Conservation (phyloP, 306 rosid genomes). For the Morella rubra region DNA sequence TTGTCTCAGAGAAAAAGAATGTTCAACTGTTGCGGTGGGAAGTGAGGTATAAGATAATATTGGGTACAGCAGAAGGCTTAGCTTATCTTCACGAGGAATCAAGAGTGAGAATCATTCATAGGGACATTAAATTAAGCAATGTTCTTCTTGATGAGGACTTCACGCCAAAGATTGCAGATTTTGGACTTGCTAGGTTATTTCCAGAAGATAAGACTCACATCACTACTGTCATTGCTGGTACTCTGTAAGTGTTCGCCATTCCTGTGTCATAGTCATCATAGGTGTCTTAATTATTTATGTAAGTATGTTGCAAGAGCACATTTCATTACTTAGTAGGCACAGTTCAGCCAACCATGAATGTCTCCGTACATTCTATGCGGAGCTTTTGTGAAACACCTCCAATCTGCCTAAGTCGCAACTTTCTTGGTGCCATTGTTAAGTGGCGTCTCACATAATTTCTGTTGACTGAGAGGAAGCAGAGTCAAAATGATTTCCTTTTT, state of each 20-base stretch:
- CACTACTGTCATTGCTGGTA: conserved; percentile 48
- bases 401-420: neutral
- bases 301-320: neutral
- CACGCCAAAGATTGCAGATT: conserved; percentile 65
- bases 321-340: neutral
- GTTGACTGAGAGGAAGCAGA: neutral
- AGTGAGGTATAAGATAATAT: conserved; percentile 32
- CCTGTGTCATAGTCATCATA: neutral
- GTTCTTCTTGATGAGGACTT: conserved; percentile 53
- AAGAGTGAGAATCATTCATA: conserved; percentile 56
- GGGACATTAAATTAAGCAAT: conserved; percentile 67
- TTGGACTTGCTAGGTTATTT: conserved; percentile 73
- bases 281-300: neutral
- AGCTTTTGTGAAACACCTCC: neutral
- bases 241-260: conserved; percentile 27
- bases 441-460: neutral
- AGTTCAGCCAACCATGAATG: neutral
- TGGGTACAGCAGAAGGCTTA: conserved; percentile 66
- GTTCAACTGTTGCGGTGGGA: conserved; percentile 35
- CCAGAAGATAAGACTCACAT: conserved; percentile 44
- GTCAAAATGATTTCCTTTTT: neutral
- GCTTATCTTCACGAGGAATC: conserved; percentile 68
- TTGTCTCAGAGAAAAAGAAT: conserved; percentile 21
- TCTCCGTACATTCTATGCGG: neutral
- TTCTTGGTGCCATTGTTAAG: neutral